Conservation (phyloP, 73 alveolate genomes). For the Paramecium pentaurelia region DNA sequence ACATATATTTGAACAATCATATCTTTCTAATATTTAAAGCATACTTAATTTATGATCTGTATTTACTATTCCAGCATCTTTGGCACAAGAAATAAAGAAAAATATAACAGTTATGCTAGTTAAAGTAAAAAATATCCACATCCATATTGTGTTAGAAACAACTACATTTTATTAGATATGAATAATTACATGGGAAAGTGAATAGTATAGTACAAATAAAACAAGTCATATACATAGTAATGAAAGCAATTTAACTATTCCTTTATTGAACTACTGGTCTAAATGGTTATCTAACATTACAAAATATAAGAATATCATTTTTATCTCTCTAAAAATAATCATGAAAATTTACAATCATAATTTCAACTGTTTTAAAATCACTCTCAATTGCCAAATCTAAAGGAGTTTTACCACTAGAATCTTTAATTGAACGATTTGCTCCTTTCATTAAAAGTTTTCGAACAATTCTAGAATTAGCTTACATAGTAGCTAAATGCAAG, state of each 20-base stretch:
- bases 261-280: not conserved
- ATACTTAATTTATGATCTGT: not conserved
- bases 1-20: constrained; percentile 63
- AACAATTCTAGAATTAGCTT: constrained; percentile 78
- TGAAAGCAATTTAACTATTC: not conserved
- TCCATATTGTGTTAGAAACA: not conserved
- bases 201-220: not conserved
- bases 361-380: constrained; percentile 50
- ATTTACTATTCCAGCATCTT: constrained; percentile 46
- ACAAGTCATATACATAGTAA: not conserved
- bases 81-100: constrained; percentile 45
- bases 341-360: constrained; percentile 21
- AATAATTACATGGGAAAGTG: not conserved
- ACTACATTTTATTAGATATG: not conserved
- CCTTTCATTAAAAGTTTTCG: constrained; percentile 81
- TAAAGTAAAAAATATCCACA: not conserved
- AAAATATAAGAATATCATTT: not conserved
- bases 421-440: constrained; percentile 71
- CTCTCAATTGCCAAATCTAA: constrained; percentile 62
- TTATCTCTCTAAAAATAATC: not conserved
- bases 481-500: constrained; percentile 86
- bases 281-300: constrained; percentile 53
- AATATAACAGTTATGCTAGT: constrained; percentile 40
- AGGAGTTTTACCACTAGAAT: constrained; percentile 72
- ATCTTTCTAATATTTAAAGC: constrained; percentile 43